Conservation (phyloP, 371 early-diverging fungal species). For the Nematocida ausubeli region DNA sequence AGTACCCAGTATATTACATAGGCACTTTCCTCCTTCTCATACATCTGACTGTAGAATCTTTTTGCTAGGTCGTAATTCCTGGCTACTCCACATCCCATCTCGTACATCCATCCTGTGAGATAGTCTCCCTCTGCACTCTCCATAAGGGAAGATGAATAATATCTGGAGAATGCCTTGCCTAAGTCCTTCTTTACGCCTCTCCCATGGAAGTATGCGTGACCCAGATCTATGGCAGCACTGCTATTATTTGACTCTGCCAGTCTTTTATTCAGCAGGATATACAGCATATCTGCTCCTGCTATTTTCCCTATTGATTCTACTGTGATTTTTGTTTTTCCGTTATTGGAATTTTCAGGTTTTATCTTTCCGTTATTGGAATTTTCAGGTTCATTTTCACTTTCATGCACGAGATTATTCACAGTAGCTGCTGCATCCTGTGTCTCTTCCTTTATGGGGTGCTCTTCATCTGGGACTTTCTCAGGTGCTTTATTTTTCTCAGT, state of each 20-base stretch:
- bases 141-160: slow-evolving; percentile 54
- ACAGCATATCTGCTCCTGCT: slow-evolving; percentile 41
- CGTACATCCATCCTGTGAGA: slow-evolving; percentile 62
- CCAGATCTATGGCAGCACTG: slow-evolving; percentile 57
- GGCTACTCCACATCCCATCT: slow-evolving; percentile 62
- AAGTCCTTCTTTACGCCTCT: slow-evolving; percentile 57
- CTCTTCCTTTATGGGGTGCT: background rate
- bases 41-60: slow-evolving; percentile 41
- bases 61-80: slow-evolving; percentile 48
- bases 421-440: background rate
- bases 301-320: background rate
- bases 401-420: background rate
- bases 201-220: slow-evolving; percentile 67
- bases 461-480: background rate
- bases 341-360: background rate
- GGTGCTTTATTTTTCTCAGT: background rate
- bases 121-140: slow-evolving; percentile 59
- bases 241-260: slow-evolving; percentile 33
- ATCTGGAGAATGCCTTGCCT: slow-evolving; percentile 62
- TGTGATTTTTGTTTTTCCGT: background rate
- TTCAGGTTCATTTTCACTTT: background rate
- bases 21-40: slow-evolving; percentile 21
- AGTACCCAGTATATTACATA: slow-evolving; percentile 56
- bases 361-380: background rate
- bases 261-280: slow-evolving; percentile 42